phyloP scores from a whole-genome alignment of 345 rosid species.

The Nasturtium officinale region DNA sequence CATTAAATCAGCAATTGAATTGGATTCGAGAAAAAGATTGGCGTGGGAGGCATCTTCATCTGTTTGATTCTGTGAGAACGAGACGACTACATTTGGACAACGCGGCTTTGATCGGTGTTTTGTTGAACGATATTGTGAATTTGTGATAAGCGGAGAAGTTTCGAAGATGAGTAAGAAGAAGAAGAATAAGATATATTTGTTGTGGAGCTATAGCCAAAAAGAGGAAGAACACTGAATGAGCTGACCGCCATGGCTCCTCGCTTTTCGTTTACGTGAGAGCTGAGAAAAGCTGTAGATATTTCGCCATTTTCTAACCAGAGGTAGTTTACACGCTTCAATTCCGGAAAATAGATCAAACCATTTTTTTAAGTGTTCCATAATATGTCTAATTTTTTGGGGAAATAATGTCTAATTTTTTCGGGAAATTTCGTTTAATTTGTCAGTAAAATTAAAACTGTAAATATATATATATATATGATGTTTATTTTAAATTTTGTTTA shows the following conservation, averaged over 20 bases:
- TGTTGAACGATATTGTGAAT: slow-evolving; percentile 20
- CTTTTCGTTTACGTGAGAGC: not conserved
- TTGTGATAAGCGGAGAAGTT: slow-evolving; percentile 32
- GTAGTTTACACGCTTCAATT: slow-evolving; percentile 34
- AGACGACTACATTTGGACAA: slow-evolving; percentile 31
- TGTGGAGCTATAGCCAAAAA: slow-evolving; percentile 36
- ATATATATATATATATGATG: too few species aligned
- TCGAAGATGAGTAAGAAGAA: slow-evolving; percentile 44
- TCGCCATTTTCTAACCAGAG: slow-evolving; percentile 28
- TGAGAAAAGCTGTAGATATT: slow-evolving; percentile 38
- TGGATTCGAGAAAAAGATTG: slow-evolving; percentile 54
- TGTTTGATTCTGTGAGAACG: slow-evolving; percentile 41
- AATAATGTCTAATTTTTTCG: not conserved
- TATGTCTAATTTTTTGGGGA: not conserved
- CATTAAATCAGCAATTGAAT: slow-evolving; percentile 83
- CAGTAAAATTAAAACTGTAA: not conserved
- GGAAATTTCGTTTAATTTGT: not conserved
- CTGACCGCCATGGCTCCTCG: slow-evolving; percentile 53
- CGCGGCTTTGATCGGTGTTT: slow-evolving; percentile 30
- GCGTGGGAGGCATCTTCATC: slow-evolving; percentile 55
- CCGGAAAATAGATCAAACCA: not conserved
- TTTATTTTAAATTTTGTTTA: not conserved
- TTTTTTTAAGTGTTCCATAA: not conserved
- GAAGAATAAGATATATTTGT: slow-evolving; percentile 46
- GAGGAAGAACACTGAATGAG: slow-evolving; percentile 49